phyloP scores from a whole-genome alignment of 1,139 yeast species.

The Suhomyces chickasaworum region DNA sequence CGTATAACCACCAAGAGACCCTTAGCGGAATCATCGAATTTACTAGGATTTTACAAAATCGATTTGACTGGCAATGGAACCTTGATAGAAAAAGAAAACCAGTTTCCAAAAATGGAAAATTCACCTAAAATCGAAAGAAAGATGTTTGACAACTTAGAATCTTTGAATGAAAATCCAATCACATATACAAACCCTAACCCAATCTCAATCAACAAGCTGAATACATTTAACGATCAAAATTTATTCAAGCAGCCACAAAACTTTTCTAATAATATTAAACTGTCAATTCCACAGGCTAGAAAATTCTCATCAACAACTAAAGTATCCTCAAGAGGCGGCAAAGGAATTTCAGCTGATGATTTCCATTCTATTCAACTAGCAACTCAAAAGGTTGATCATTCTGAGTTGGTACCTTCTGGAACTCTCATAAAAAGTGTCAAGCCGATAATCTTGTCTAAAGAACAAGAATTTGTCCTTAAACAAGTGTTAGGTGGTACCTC shows the following conservation, averaged over 20 bases:
- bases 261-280: neutral
- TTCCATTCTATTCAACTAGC: slow-evolving; percentile 27
- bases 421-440: slow-evolving; percentile 28
- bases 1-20: slow-evolving; percentile 1
- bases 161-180: neutral
- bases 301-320: slow-evolving; percentile 12
- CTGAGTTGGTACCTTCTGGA: slow-evolving; percentile 7
- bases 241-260: neutral
- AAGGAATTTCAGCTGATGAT: slow-evolving; percentile 3
- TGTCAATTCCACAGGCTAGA: slow-evolving; percentile 1
- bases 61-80: slow-evolving; percentile 6
- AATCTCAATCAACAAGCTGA: neutral
- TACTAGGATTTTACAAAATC: slow-evolving; percentile 11
- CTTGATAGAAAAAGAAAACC: neutral
- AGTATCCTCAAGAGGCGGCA: slow-evolving; percentile 7
- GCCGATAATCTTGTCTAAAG: slow-evolving; percentile 42
- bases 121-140: neutral
- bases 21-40: slow-evolving; percentile 3
- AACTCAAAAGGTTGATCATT: slow-evolving; percentile 19
- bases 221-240: neutral
- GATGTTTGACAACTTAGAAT: neutral
- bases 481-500: slow-evolving; percentile 50
- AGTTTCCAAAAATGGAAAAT: neutral
- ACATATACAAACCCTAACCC: too few relatives aligned
- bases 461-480: slow-evolving; percentile 43